Evolutionary conservation across 2,329 filamentous ascomycete genomes (phyloP).

Genomic region (Sporothrix inflata): DNA sequence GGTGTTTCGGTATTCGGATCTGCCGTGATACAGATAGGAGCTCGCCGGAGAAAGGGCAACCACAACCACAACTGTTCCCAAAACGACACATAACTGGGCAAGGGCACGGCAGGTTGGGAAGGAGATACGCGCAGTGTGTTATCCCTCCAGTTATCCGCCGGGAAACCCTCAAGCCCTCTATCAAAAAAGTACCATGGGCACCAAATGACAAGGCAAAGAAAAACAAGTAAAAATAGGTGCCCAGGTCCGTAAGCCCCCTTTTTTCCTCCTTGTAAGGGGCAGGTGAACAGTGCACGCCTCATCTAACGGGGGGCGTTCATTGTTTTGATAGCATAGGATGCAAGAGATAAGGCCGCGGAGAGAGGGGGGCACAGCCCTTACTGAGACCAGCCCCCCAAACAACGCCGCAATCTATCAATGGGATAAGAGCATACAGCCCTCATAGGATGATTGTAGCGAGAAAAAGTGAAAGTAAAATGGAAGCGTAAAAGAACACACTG

Average conservation of each 20-base stretch:
- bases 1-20: background rate
- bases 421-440: slow-evolving; percentile 18
- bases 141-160: background rate
- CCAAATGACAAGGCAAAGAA: background rate
- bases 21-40: slow-evolving; percentile 16
- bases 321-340: background rate
- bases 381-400: background rate
- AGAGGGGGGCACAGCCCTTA: background rate
- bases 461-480: background rate
- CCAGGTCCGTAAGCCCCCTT: slow-evolving; percentile 16
- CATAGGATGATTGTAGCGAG: background rate
- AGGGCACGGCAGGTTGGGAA: background rate
- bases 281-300: background rate
- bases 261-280: background rate
- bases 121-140: background rate
- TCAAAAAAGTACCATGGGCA: background rate
- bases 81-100: background rate
- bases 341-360: background rate
- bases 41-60: slow-evolving; percentile 1
- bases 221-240: background rate
- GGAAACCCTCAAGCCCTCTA: background rate
- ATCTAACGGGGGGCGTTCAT: background rate
- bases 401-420: slow-evolving; percentile 5
- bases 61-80: background rate
- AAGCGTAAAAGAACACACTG: background rate